Evolutionary conservation across 345 rosid species (phyloP), one percentile per base, ranked within the genome.

Genomic region (Odontarrhena argentea): DNA sequence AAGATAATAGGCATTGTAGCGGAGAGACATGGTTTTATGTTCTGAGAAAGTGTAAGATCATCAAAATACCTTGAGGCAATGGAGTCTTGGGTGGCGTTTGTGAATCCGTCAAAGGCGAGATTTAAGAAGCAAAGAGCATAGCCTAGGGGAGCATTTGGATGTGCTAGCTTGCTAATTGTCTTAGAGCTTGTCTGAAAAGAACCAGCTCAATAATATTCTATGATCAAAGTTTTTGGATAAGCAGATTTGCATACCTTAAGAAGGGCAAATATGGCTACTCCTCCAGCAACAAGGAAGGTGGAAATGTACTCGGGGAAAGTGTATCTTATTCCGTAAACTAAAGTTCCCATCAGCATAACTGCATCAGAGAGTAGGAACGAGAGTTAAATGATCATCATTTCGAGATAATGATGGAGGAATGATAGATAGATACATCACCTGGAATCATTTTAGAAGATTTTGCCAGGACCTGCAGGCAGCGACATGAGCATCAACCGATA

Each of bases 401-500:
- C 10, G 8, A 65, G 69, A 4, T 30, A 15, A 4, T 7, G 6
- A 37, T 18, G 30, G 74, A 12, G 8, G 9, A 30, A 54, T 41
- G 36, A 2, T 36, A 28, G 9, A 56, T 34, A 7, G 26, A 53
- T 8, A 67, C 15, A 76, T 49, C 40, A 86, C 97, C 98, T 73
- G 97, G 98, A 81, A 93, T 93, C 98, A 90, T 87, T 79, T 93
- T 90, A 1, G 97, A 93, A 45, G 98, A 93, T 77, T 93, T 93
- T 40, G 96, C 97, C 57, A 93, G 64, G 59, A 93, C 98, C 94
- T 91, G 86, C 48, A 81, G 30, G 49, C 36, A 69, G 18, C 55
- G 74, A 62, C 51, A 63, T 64, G 58, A 74, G 25, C n/a, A 41
- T 15, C 2, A 46, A 60, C 24, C 24, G 47, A 24, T 6, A 0